Evolutionary conservation across 2,329 filamentous ascomycete species (phyloP), one percentile per base, ranked within the genome.

Genomic region (Cladosporium sp.): DNA sequence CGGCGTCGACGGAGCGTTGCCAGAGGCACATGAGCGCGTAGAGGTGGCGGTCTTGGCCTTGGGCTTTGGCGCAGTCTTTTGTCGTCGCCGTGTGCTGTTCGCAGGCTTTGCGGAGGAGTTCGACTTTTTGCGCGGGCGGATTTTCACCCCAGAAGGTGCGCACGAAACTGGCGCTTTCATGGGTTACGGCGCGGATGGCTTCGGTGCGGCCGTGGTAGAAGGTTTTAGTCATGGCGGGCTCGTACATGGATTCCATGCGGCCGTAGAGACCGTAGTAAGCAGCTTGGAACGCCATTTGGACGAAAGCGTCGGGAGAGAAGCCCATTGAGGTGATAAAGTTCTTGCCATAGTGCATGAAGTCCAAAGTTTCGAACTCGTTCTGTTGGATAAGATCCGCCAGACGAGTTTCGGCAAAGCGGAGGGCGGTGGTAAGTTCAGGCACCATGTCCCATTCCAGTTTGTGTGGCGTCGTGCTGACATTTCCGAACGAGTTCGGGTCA

Each of bases 221-320:
- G 52, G 86, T 76, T 69, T 98, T 98, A 45, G 93, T 98, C 93
- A 98, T 97, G 36, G 93, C 92, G 7, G 93, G 93, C 69, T 98
- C 93, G 67, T 98, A 98, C 0, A 91, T 93, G 65, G 89, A 95
- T 68, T 97, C 93, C 1, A 95, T 82, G 4, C 89, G 83, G 3
- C 93, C 93, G 61, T 97, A 98, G 7, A 98, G 78, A 2, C 93
- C 93, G 63, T 96, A 98, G 73, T 98, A 97, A 1, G 93, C 92
- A 4, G 92, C 92, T 68, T 98, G 93, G 73, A 96, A 96, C 0
- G 93, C 93, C 92, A 98, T 97, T 69, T 98, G 93, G 16, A 98
- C 88, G 65, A 95, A 98, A 0, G 93, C 93, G 66, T 97, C 93
- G 0, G 93, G 92, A 0, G 92, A 97, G 70, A 97, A 94, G 7